phyloP scores from a whole-genome alignment of 805 yeast species.

The Ogataea wickerhamii region DNA sequence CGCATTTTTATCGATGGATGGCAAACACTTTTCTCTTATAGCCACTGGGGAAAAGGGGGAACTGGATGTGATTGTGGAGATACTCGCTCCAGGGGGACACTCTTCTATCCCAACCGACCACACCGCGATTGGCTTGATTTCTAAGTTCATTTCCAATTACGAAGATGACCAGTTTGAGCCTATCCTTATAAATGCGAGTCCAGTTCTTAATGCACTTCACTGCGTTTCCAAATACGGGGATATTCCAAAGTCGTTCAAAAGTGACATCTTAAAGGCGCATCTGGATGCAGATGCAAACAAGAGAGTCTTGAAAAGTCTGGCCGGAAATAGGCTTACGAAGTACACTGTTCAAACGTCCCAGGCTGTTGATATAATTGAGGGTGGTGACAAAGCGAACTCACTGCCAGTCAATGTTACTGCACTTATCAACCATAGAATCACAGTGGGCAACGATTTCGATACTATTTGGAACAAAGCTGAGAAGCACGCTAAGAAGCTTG shows the following conservation, averaged over 20 bases:
- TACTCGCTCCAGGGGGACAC: conserved; percentile 56
- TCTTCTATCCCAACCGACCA: conserved; percentile 63
- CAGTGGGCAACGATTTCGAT: conserved; percentile 48
- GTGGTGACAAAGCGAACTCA: conserved; percentile 77
- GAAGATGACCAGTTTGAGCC: conserved; percentile 57
- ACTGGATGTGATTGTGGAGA: conserved; percentile 41
- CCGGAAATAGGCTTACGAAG: conserved; percentile 15
- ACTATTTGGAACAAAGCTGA: conserved; percentile 39
- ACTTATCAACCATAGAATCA: conserved; percentile 60
- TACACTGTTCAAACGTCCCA: conserved; percentile 58
- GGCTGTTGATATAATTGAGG: conserved; percentile 62
- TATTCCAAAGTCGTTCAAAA: conserved; percentile 26
- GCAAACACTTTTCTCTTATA: conserved; percentile 39
- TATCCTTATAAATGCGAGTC: conserved; percentile 50
- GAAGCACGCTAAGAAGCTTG: conserved; percentile 37
- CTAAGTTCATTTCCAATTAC: conserved; percentile 52
- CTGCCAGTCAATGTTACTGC: conserved; percentile 61
- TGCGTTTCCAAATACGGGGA: conserved; percentile 57
- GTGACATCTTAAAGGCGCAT: conserved; percentile 37
- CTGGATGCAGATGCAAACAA: conserved; percentile 34
- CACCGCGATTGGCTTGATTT: conserved; percentile 71
- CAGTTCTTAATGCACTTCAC: conserved; percentile 52
- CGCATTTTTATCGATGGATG: conserved; percentile 31
- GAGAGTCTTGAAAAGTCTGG: conserved; percentile 23
- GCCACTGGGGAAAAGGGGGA: conserved; percentile 48